phyloP scores from a whole-genome alignment of 2,329 filamentous ascomycete species.

The Camptophora hylomeconis region DNA sequence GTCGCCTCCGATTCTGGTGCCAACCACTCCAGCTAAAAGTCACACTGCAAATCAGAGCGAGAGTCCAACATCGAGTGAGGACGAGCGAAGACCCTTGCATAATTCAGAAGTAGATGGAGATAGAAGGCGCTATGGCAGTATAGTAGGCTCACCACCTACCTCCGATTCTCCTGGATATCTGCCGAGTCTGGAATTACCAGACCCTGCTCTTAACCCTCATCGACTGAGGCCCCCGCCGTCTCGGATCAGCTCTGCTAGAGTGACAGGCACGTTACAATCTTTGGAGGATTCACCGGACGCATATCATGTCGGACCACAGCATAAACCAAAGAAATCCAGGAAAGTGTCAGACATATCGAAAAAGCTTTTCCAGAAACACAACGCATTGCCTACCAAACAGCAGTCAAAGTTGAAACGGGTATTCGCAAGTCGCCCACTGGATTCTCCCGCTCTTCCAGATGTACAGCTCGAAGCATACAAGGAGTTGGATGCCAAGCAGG shows the following conservation, averaged over 20 bases:
- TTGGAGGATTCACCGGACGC: constrained; percentile 4
- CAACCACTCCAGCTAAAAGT: constrained; percentile 24
- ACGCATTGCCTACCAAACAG: too few relatives aligned
- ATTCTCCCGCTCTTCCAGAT: constrained; percentile 30
- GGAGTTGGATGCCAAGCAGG: constrained; percentile 58
- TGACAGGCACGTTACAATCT: too few relatives aligned
- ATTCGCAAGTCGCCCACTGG: constrained; percentile 19
- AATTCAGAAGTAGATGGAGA: constrained; percentile 21
- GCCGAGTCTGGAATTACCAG: constrained; percentile 46
- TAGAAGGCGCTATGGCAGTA: constrained; percentile 48
- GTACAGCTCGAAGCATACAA: constrained; percentile 44
- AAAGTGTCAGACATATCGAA: too few relatives aligned
- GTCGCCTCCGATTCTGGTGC: constrained; percentile 25
- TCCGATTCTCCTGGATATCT: constrained; percentile 21
- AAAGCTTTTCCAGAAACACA: too few relatives aligned
- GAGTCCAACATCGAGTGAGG: neutral
- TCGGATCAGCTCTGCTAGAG: too few relatives aligned
- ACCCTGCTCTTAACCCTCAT: constrained; percentile 42
- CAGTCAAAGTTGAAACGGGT: too few relatives aligned
- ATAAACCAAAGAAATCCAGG: too few relatives aligned
- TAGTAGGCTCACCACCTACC: constrained; percentile 38
- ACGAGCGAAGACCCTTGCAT: constrained; percentile 4
- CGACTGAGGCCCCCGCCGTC: neutral
- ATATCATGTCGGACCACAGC: constrained; percentile 14
- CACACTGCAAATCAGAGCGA: neutral